Evolutionary conservation across 2,329 filamentous ascomycete genomes (phyloP).

Genomic region (Huntiella moniliformis): DNA sequence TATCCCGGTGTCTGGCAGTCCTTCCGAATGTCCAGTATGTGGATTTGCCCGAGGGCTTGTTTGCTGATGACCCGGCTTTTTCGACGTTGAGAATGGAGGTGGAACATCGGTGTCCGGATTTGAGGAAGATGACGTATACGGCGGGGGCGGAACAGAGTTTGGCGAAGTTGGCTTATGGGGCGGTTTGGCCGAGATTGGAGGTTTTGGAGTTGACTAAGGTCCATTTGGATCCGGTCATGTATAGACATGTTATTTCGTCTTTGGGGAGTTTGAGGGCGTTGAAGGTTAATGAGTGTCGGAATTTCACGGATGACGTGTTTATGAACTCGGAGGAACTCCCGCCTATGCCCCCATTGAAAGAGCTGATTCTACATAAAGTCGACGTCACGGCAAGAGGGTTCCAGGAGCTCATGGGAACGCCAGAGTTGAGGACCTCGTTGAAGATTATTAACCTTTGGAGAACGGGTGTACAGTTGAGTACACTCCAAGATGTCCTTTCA

Average conservation of each 20-base stretch:
- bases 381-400: slow-evolving; percentile 58
- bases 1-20: slow-evolving; percentile 71
- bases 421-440: slow-evolving; percentile 40
- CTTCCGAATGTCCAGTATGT: slow-evolving; percentile 74
- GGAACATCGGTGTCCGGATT: slow-evolving; percentile 61
- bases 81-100: slow-evolving; percentile 64
- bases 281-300: slow-evolving; percentile 50
- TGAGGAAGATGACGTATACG: slow-evolving; percentile 78
- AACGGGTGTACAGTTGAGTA: slow-evolving; percentile 48
- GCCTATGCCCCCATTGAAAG: slow-evolving; percentile 54
- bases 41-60: slow-evolving; percentile 78
- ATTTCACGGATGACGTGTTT: slow-evolving; percentile 64
- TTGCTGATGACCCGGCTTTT: slow-evolving; percentile 58
- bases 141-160: slow-evolving; percentile 62
- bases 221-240: slow-evolving; percentile 47
- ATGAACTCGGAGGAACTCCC: slow-evolving; percentile 45
- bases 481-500: slow-evolving; percentile 41
- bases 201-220: slow-evolving; percentile 52
- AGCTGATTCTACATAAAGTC: slow-evolving; percentile 52
- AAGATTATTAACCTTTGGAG: slow-evolving; percentile 50
- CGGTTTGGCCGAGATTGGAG: slow-evolving; percentile 51
- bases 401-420: slow-evolving; percentile 43
- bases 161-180: slow-evolving; percentile 45
- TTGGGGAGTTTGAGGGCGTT: slow-evolving; percentile 53
- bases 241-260: slow-evolving; percentile 52